Conservation (phyloP, 306 rosid species). For the Cicer pinnatifidum region DNA sequence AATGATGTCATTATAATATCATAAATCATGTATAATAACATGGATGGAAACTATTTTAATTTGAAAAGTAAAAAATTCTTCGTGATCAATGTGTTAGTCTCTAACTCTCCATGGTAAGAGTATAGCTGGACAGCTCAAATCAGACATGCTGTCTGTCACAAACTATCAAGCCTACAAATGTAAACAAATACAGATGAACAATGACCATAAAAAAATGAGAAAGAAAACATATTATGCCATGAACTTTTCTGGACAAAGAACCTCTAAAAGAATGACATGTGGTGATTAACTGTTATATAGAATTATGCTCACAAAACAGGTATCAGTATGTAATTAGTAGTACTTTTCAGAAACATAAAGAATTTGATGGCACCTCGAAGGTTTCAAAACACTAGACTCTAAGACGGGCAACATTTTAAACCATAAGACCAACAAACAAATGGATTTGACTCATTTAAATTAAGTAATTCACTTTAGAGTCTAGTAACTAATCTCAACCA, state of each 20-base stretch:
- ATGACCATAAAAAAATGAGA: not conserved
- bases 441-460: too few relatives aligned
- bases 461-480: not conserved
- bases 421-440: not conserved
- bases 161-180: not conserved
- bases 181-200: not conserved
- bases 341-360: constrained; percentile 6
- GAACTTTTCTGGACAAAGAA: not conserved
- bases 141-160: not conserved
- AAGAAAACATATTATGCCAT: not conserved
- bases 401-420: not conserved
- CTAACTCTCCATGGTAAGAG: not conserved
- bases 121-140: not conserved
- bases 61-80: not conserved
- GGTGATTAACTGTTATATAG: not conserved
- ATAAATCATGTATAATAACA: not conserved
- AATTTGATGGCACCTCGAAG: not conserved
- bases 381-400: not conserved
- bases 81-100: not conserved
- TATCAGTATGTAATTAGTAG: not conserved
- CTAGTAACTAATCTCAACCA: not conserved
- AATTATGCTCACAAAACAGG: constrained; percentile 14
- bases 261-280: not conserved
- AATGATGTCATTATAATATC: not conserved
- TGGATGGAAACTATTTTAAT: not conserved